Conservation (phyloP, 2,329 filamentous ascomycete genomes). For the Colletotrichum cereale region DNA sequence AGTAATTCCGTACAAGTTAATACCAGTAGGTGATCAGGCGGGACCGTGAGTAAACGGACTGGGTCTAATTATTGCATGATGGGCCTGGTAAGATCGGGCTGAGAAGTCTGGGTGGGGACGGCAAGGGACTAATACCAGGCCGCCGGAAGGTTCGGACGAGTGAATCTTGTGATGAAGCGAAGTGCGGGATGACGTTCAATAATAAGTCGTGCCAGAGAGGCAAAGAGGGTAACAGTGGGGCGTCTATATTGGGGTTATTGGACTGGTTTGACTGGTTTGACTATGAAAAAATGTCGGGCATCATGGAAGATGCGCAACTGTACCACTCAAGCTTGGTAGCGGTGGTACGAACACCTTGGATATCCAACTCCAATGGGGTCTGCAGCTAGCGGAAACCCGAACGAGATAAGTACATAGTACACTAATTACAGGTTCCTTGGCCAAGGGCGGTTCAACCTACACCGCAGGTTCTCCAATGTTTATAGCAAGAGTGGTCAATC, state of each 20-base stretch:
- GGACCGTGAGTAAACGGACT: neutral
- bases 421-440: neutral
- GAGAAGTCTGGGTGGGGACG: neutral
- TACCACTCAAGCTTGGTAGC: neutral
- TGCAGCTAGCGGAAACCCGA: neutral
- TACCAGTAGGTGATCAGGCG: neutral
- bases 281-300: neutral
- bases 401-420: too few species aligned
- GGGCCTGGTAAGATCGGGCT: neutral
- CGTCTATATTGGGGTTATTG: neutral
- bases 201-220: neutral
- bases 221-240: conserved; percentile 17
- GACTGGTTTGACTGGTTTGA: neutral
- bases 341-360: neutral
- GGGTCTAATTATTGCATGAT: neutral
- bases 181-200: conserved; percentile 20
- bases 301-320: neutral
- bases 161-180: conserved; percentile 2
- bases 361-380: neutral
- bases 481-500: neutral
- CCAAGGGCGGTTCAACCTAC: neutral
- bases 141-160: conserved; percentile 33
- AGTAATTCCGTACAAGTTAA: neutral
- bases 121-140: neutral
- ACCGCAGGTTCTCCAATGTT: too few species aligned